Percentiles rank a stretch among this genome's conserved stretches.
Evolutionary conservation across 805 yeast species (phyloP).

Genomic region (Candida suzukii): DNA sequence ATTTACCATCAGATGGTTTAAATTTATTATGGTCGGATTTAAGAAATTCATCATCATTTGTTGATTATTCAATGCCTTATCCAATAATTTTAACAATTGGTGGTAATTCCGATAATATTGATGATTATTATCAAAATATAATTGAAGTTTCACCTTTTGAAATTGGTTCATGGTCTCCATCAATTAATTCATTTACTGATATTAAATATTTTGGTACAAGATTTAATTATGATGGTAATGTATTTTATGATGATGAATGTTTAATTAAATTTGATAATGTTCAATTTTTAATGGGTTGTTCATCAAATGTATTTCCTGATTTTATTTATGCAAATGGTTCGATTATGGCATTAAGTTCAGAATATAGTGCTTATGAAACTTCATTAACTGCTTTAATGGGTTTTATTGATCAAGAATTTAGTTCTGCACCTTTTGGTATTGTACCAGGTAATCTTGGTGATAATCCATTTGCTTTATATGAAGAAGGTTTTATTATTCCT

Average conservation of each 20-base stretch:
- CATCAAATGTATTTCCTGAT: conserved; percentile 55
- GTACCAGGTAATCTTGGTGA: conserved; percentile 38
- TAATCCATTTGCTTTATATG: conserved; percentile 6
- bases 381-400: not conserved
- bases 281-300: conserved; percentile 71
- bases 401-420: not conserved
- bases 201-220: conserved; percentile 52
- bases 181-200: conserved; percentile 55
- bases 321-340: not conserved
- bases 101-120: conserved; percentile 40
- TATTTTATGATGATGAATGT: conserved; percentile 32
- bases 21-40: conserved; percentile 51
- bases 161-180: conserved; percentile 81
- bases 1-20: conserved; percentile 51
- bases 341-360: not conserved
- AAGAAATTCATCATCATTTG: conserved; percentile 48
- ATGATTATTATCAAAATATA: conserved; percentile 52
- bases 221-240: conserved; percentile 45
- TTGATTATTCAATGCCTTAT: conserved; percentile 58
- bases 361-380: not conserved
- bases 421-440: conserved; percentile 30
- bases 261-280: conserved; percentile 65
- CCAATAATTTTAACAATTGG: conserved; percentile 60
- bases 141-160: conserved; percentile 58
- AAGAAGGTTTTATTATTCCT: conserved; percentile 19